Evolutionary conservation across 225 moss, liverwort and hornwort genomes (phyloP).

Genomic region (Bryum argenteum): DNA sequence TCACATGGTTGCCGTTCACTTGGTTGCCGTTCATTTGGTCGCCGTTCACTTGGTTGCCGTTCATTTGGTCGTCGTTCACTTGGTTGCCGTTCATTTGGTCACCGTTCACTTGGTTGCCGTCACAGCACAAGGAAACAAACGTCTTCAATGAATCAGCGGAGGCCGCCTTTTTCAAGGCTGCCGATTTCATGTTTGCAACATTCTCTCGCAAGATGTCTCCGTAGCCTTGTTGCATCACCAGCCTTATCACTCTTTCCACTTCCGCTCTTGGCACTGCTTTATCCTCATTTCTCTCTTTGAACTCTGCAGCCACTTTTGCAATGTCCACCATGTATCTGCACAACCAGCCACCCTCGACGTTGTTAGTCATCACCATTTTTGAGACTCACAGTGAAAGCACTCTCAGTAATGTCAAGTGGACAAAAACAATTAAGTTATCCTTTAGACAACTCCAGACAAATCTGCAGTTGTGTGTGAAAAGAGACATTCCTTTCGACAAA

Average conservation of each 20-base stretch:
- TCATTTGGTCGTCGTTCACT: too few relatives aligned
- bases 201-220: slow-evolving; percentile 26
- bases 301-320: slow-evolving; percentile 42
- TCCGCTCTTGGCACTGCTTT: slow-evolving; percentile 18
- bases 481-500: too few relatives aligned
- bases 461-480: too few relatives aligned
- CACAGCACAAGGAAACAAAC: slow-evolving; percentile 17
- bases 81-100: neutral
- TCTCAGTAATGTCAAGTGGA: too few relatives aligned
- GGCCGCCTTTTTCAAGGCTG: slow-evolving; percentile 6
- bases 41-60: too few relatives aligned
- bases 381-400: too few relatives aligned
- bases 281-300: neutral
- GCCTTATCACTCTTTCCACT: slow-evolving; percentile 43
- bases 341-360: neutral
- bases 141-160: slow-evolving; percentile 9
- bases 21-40: too few relatives aligned
- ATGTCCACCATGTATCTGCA: slow-evolving; percentile 29
- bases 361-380: too few relatives aligned
- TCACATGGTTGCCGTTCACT: too few relatives aligned
- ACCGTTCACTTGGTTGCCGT: neutral
- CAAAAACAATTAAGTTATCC: too few relatives aligned
- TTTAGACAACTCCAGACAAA: too few relatives aligned
- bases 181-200: neutral
- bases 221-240: slow-evolving; percentile 26